A percentile compares a stretch with the other conserved stretches of the same genome.
Evolutionary conservation across 805 yeast genomes (phyloP).

Genomic region (Pichia ethanolica): DNA sequence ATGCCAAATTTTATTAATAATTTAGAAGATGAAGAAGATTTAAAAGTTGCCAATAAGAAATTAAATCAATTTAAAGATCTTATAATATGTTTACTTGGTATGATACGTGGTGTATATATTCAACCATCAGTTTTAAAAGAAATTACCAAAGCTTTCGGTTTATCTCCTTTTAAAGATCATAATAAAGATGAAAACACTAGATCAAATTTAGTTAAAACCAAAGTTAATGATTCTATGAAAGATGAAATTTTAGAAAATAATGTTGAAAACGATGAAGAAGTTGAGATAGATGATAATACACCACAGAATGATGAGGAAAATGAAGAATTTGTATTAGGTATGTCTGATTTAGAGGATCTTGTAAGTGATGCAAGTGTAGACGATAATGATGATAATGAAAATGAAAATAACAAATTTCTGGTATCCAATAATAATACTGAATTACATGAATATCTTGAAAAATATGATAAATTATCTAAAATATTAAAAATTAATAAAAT

Average conservation of each 20-base stretch:
- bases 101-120: neutral
- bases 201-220: neutral
- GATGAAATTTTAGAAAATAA: neutral
- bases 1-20: slow-evolving; percentile 10
- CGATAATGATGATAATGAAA: neutral
- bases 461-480: neutral
- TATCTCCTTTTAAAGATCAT: neutral
- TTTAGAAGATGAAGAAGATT: slow-evolving; percentile 1
- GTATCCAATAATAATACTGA: neutral
- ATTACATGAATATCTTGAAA: neutral
- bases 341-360: slow-evolving; percentile 13
- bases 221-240: neutral
- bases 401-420: too few species aligned
- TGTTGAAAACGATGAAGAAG: neutral
- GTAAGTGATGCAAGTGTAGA: neutral
- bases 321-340: slow-evolving; percentile 9
- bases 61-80: slow-evolving; percentile 4
- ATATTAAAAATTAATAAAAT: too few species aligned
- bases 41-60: too few species aligned
- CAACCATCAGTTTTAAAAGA: neutral
- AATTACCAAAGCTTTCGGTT: neutral
- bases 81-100: slow-evolving; percentile 12
- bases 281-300: neutral
- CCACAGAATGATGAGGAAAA: neutral
- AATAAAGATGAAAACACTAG: neutral